Conservation (phyloP, 1,284 basidiomycete species). For the Xanthoconium separans region DNA sequence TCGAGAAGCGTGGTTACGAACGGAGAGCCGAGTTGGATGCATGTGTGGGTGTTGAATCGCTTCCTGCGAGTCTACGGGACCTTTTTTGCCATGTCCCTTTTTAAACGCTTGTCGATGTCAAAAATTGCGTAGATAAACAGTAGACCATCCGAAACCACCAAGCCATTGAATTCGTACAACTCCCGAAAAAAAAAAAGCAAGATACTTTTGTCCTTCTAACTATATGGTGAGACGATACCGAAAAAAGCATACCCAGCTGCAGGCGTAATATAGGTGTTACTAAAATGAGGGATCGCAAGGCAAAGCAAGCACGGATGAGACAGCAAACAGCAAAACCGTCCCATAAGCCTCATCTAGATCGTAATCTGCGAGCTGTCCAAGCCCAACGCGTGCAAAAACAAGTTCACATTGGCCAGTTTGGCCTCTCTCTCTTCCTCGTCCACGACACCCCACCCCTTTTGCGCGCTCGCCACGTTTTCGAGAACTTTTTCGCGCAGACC, state of each 20-base stretch:
- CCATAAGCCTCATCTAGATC: conserved; percentile 39
- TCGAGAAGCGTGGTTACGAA: conserved; percentile 41
- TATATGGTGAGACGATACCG: conserved; percentile 16
- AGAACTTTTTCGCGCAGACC: conserved; percentile 90
- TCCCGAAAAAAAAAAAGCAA: conserved; percentile 7
- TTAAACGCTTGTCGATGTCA: conserved; percentile 7
- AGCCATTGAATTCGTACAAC: conserved; percentile 14
- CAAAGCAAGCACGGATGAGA: background rate
- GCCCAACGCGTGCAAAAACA: conserved; percentile 82
- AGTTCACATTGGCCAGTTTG: conserved; percentile 80
- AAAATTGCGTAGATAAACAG: background rate
- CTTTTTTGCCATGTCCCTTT: conserved; percentile 33
- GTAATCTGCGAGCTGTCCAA: conserved; percentile 82
- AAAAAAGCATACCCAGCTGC: conserved; percentile 8
- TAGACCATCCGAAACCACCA: conserved; percentile 3
- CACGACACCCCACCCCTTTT: conserved; percentile 64
- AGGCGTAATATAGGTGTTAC: conserved; percentile 6
- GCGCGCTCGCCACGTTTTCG: conserved; percentile 78
- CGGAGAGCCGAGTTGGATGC: conserved; percentile 25
- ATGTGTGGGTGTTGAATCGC: conserved; percentile 22
- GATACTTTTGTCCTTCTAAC: conserved; percentile 24
- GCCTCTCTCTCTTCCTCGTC: conserved; percentile 68
- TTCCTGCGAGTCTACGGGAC: conserved; percentile 35
- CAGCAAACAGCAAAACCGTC: background rate
- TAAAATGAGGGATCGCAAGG: background rate